Evolutionary conservation across 2,329 filamentous ascomycete genomes (phyloP).

Genomic region (Coniochaeta hoffmannii): DNA sequence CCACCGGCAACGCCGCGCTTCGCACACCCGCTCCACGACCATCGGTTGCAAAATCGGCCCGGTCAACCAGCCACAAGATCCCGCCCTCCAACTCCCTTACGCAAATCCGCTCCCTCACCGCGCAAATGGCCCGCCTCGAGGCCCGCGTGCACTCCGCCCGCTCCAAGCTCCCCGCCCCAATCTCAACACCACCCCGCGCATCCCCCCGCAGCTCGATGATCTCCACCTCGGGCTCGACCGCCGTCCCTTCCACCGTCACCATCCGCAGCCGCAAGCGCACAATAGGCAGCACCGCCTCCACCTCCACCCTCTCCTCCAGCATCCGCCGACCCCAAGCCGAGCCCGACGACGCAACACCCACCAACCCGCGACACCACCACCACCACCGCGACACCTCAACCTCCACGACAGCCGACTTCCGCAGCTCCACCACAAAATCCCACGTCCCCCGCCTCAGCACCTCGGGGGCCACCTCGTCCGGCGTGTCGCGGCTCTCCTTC

Average conservation of each 20-base stretch:
- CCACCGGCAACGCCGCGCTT: constrained; percentile 38
- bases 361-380: constrained; percentile 25
- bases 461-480: constrained; percentile 37
- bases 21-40: constrained; percentile 33
- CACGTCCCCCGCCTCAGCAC: constrained; percentile 54
- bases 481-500: constrained; percentile 54
- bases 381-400: constrained; percentile 8
- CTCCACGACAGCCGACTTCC: constrained; percentile 11
- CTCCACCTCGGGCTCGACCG: constrained; percentile 21
- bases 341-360: constrained; percentile 44
- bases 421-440: constrained; percentile 29
- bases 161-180: constrained; percentile 82
- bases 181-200: constrained; percentile 66
- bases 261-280: constrained; percentile 65
- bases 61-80: constrained; percentile 39
- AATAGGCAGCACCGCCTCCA: constrained; percentile 46
- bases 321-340: background rate
- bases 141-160: constrained; percentile 85
- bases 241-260: constrained; percentile 50
- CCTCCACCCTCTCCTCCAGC: constrained; percentile 22
- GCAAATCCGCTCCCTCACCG: constrained; percentile 88
- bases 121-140: constrained; percentile 95
- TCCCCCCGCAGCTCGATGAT: constrained; percentile 58
- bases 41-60: constrained; percentile 39
- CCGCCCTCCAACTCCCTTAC: constrained; percentile 66